A percentile compares a stretch with the other conserved stretches of the same genome.
These are phyloP conservation scores for Corrigiola litoralis DNA, from an alignment of 179 eudicot species.

Conservation along the genomic window DNA sequence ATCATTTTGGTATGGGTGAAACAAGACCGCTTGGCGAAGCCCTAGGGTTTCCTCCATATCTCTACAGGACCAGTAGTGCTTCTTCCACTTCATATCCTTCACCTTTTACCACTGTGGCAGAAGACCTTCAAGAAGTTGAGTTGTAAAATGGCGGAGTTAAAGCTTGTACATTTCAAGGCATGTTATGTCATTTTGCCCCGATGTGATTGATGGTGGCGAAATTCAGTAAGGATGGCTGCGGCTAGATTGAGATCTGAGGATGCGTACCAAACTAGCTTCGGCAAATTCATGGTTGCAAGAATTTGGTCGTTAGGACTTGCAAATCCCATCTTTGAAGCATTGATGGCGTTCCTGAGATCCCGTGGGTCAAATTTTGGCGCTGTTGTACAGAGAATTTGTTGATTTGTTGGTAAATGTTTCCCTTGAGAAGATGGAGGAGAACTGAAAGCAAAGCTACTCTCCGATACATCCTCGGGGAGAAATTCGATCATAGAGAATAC, in stretches of 20 bases:
- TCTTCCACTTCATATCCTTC: slow-evolving; percentile 21
- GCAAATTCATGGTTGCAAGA: too few relatives aligned
- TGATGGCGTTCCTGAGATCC: neutral
- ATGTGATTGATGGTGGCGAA: too few relatives aligned
- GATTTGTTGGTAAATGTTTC: slow-evolving; percentile 1
- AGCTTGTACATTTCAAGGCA: too few relatives aligned
- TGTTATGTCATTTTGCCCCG: too few relatives aligned
- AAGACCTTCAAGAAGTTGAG: slow-evolving; percentile 63
- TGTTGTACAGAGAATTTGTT: slow-evolving; percentile 10
- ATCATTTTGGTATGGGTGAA: slow-evolving; percentile 23
- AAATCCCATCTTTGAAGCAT: too few relatives aligned
- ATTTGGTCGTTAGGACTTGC: too few relatives aligned
- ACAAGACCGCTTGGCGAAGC: slow-evolving; percentile 35
- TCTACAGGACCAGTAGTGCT: slow-evolving; percentile 28
- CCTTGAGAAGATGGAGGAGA: neutral
- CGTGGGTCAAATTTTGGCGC: neutral
- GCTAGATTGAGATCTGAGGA: too few relatives aligned
- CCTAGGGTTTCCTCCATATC: slow-evolving; percentile 31
- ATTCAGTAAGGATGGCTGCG: too few relatives aligned
- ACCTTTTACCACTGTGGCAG: slow-evolving; percentile 29
- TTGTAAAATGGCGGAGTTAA: slow-evolving; percentile 27
- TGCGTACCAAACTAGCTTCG: too few relatives aligned
- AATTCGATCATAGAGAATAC: neutral
- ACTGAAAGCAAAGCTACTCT: neutral
- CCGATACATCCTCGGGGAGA: neutral